Conservation (phyloP, 2,329 filamentous ascomycete species). For the Sclerotinia spermophila region DNA sequence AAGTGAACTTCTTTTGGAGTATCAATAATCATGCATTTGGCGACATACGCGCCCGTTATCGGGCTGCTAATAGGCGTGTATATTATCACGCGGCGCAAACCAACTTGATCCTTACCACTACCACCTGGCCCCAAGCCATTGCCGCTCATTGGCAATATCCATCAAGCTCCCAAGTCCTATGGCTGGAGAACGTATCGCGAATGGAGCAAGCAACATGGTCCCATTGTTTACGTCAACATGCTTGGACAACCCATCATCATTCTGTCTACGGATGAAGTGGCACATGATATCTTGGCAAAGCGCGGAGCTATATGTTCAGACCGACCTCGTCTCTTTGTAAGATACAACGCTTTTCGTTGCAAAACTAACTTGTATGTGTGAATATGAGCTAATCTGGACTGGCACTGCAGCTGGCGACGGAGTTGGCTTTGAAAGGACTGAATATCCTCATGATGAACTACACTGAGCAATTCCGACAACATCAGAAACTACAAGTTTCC, state of each 20-base stretch:
- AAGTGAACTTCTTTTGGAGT: too few relatives aligned
- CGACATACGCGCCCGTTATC: too few relatives aligned
- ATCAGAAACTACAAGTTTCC: slow-evolving; percentile 7
- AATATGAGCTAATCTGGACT: not conserved
- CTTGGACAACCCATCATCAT: slow-evolving; percentile 9
- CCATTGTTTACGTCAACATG: slow-evolving; percentile 11
- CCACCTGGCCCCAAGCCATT: slow-evolving; percentile 10
- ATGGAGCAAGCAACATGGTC: slow-evolving; percentile 6
- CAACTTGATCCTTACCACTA: slow-evolving; percentile 6
- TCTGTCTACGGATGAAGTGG: not conserved
- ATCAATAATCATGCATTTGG: too few relatives aligned
- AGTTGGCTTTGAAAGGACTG: slow-evolving; percentile 6
- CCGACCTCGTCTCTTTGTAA: slow-evolving; percentile 14
- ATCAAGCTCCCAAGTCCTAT: slow-evolving; percentile 5
- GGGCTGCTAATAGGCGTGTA: slow-evolving; percentile 3
- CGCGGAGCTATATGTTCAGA: slow-evolving; percentile 6
- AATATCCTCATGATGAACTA: slow-evolving; percentile 13
- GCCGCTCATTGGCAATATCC: slow-evolving; percentile 5
- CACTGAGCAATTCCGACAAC: slow-evolving; percentile 6
- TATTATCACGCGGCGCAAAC: slow-evolving; percentile 2
- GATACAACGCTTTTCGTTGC: not conserved
- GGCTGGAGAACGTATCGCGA: slow-evolving; percentile 6
- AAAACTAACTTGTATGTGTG: not conserved
- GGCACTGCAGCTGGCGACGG: slow-evolving; percentile 3
- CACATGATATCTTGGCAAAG: slow-evolving; percentile 7